Percentiles rank a stretch among this genome's conserved stretches.
Conservation (phyloP, 2,329 filamentous ascomycete species). For the Fusarium keratoplasticum region DNA sequence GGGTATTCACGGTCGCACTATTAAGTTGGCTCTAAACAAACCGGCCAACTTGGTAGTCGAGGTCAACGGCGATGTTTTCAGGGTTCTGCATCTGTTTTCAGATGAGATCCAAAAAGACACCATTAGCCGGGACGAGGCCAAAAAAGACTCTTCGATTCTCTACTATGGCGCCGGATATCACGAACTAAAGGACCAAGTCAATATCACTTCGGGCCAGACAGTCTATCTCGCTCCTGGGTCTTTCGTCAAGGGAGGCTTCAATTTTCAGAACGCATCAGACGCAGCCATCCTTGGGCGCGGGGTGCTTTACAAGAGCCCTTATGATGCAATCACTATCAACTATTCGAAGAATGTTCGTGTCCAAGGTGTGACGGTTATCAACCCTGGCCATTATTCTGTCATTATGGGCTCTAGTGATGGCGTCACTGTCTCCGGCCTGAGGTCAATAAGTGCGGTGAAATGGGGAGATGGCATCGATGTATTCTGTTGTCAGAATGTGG, state of each 20-base stretch:
- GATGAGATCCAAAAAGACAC: not conserved
- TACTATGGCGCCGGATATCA: slow-evolving; percentile 3
- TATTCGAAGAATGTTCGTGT: not conserved
- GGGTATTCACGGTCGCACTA: not conserved
- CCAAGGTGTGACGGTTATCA: not conserved
- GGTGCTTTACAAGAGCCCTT: not conserved
- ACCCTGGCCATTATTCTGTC: not conserved
- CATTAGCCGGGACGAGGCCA: not conserved
- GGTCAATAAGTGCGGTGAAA: not conserved
- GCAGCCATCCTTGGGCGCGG: not conserved
- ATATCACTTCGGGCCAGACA: not conserved
- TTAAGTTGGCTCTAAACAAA: not conserved
- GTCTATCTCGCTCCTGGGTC: not conserved
- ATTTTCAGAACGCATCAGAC: not conserved
- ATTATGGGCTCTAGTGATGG: not conserved
- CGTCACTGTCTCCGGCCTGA: not conserved
- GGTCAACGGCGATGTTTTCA: not conserved
- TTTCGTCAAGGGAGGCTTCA: not conserved
- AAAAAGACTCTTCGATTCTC: not conserved
- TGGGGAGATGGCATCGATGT: slow-evolving; percentile 11
- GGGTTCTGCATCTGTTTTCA: not conserved
- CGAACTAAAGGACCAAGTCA: not conserved
- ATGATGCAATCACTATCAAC: not conserved
- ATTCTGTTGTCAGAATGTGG: slow-evolving; percentile 1
- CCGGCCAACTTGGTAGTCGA: not conserved